Base-by-base conservation (phyloP, 2,329 filamentous ascomycete species). In the Penicillium rolfsii region DNA sequence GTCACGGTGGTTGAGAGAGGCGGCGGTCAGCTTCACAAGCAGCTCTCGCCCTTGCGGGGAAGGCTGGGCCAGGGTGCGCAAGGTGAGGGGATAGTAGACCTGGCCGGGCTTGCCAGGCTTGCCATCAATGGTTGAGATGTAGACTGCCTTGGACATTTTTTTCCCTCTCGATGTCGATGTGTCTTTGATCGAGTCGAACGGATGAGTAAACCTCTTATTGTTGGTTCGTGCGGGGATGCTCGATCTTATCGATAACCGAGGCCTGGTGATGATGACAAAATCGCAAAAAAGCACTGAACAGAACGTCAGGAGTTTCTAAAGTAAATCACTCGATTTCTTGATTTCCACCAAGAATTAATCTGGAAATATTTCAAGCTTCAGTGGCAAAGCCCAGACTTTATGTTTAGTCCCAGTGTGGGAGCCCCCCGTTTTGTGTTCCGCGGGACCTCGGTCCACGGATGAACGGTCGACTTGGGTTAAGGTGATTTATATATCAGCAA, bases 1-100 rank as follows among this genome's bases (percentile, higher is more conserved):
- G 77, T 98, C 95, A 70, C 93, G 90, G 81, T 98, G 95, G 81
- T 98, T 98, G 54, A 98, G 87, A 14, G 94, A 90, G 1, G 89
- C 91, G 55, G 93, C 91, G 38, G 85, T 84, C 72, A 98, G 82
- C 71, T 86, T 87, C 64, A 98, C 81, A 6, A 96, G 82, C 66
- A 97, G 81, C 75, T 97, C 84, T 64, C 82, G 82, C 16, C 85
- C 84, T 28, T 85, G 84, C 0, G 89, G 89, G 1, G 80, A 81
- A 28, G 89, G 89, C 64, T 83, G 82, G 58, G 88, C 83, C 16
- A 89, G 78, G 36, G 87, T 80, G 64, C 86, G 86, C 57, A 91
- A 67, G n/a, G 72, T 69, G 43, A 80, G 72, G 8, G 76, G 76
- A 64, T 79, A 80, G 80, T 94, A 97, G 65, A 96, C 93, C 77